These are phyloP conservation scores for Gardenia jasminoides DNA, from an alignment of 257 asterid species.

Conservation along the genomic window DNA sequence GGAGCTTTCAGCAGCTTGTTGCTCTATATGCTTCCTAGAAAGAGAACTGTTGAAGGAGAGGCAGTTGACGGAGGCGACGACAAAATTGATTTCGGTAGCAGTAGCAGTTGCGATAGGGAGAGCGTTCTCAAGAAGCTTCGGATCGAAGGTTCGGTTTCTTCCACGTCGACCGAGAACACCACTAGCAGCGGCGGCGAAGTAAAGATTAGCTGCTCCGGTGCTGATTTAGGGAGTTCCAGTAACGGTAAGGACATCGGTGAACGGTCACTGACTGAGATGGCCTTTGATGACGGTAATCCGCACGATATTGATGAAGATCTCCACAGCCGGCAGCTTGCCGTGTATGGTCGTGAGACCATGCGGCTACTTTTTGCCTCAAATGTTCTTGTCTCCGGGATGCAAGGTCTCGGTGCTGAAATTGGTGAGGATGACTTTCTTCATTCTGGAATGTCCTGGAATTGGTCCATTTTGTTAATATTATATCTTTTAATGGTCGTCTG, in stretches of 20 bases:
- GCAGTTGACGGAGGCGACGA: conserved; percentile 48
- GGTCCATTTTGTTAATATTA: not conserved
- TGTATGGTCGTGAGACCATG: conserved; percentile 96
- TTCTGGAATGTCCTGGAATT: not conserved
- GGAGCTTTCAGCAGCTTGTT: conserved; percentile 61
- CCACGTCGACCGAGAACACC: conserved; percentile 33
- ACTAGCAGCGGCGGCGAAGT: conserved; percentile 21
- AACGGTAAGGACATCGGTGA: conserved; percentile 43
- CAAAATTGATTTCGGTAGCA: conserved; percentile 10
- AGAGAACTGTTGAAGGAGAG: conserved; percentile 93
- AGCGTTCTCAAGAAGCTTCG: conserved; percentile 55
- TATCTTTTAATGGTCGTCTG: too few relatives aligned
- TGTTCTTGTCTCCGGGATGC: conserved; percentile 83
- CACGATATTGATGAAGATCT: conserved; percentile 94
- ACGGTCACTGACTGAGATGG: conserved; percentile 66
- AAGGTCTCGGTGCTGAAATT: conserved; percentile 90
- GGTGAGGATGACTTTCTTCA: conserved; percentile 38
- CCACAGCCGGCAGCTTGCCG: conserved; percentile 96
- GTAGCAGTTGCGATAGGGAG: conserved; percentile 36
- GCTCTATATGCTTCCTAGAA: conserved; percentile 96
- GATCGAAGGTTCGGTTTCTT: conserved; percentile 30
- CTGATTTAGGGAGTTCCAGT: conserved; percentile 32
- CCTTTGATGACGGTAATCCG: conserved; percentile 71
- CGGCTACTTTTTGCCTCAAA: conserved; percentile 83
- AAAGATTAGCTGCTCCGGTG: conserved; percentile 17